A percentile compares a stretch with the other conserved stretches of the same genome.
These are phyloP conservation scores for Mixia osmundae DNA, from an alignment of 1,284 basidiomycete species.

Conservation along the genomic window DNA sequence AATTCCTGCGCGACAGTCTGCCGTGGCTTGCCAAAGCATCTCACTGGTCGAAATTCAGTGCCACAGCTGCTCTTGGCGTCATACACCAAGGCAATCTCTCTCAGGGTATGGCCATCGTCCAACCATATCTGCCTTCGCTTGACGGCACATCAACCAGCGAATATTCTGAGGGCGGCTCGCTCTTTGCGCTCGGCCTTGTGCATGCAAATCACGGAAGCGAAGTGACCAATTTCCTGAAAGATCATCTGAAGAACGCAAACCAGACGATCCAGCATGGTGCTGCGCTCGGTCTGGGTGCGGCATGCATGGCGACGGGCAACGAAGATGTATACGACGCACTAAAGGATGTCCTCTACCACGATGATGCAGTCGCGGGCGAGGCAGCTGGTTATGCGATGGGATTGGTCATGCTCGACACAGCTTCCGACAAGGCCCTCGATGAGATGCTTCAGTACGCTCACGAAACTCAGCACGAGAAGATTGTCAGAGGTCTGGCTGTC, in stretches of 20 bases:
- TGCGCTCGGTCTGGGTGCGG: slow-evolving; percentile 73
- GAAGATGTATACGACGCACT: slow-evolving; percentile 57
- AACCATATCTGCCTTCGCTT: slow-evolving; percentile 63
- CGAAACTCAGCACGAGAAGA: slow-evolving; percentile 95
- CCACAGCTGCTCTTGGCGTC: slow-evolving; percentile 79
- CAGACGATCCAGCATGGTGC: slow-evolving; percentile 90
- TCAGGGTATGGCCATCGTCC: slow-evolving; percentile 70
- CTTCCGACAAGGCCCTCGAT: slow-evolving; percentile 44
- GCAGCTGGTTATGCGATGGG: slow-evolving; percentile 90
- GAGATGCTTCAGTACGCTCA: slow-evolving; percentile 87
- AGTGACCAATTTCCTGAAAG: slow-evolving; percentile 46
- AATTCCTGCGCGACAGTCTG: slow-evolving; percentile 76
- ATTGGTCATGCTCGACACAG: slow-evolving; percentile 80
- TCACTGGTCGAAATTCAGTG: slow-evolving; percentile 94
- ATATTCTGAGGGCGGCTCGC: slow-evolving; percentile 76
- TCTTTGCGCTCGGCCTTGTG: slow-evolving; percentile 83
- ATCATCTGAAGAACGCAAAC: slow-evolving; percentile 40
- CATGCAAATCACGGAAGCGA: slow-evolving; percentile 39
- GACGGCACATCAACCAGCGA: slow-evolving; percentile 33
- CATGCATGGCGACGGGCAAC: slow-evolving; percentile 72
- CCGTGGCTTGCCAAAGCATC: slow-evolving; percentile 81
- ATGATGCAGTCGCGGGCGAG: slow-evolving; percentile 82
- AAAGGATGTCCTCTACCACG: slow-evolving; percentile 63
- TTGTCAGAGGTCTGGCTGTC: slow-evolving; percentile 76
- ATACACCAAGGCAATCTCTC: slow-evolving; percentile 90